Conservation (phyloP, 176 grass and related monocot genomes). For the Leersia perrieri region DNA sequence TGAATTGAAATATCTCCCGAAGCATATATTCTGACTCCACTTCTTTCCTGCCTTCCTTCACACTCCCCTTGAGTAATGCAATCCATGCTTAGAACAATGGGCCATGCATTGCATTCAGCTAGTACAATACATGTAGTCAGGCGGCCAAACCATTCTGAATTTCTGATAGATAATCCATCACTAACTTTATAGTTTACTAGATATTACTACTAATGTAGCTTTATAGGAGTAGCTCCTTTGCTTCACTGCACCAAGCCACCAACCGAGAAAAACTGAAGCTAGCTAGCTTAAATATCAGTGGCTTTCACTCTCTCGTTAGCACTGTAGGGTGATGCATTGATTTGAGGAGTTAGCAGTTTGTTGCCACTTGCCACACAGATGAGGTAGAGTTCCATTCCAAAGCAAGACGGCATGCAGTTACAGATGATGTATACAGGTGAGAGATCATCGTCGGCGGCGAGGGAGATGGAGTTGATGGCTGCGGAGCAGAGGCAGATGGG, state of each 20-base stretch:
- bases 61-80: background rate
- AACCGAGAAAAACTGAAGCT: too few species aligned
- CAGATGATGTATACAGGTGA: conserved; percentile 1
- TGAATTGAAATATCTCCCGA: conserved; percentile 37
- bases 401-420: background rate
- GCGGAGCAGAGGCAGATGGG: conserved; percentile 16
- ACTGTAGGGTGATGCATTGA: background rate
- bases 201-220: too few species aligned
- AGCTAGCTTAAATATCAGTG: too few species aligned
- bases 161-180: background rate
- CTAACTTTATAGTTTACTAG: background rate
- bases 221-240: too few species aligned
- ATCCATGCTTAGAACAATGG: background rate
- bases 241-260: too few species aligned
- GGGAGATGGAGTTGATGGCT: conserved; percentile 25
- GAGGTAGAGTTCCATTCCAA: background rate
- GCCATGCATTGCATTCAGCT: background rate
- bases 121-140: background rate
- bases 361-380: background rate
- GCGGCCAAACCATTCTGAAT: background rate
- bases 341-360: background rate
- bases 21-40: conserved; percentile 54
- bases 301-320: background rate
- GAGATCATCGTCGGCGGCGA: background rate
- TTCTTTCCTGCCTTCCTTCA: background rate